Evolutionary conservation across 2,329 filamentous ascomycete species (phyloP).

Genomic region (Mariannaea sp.): DNA sequence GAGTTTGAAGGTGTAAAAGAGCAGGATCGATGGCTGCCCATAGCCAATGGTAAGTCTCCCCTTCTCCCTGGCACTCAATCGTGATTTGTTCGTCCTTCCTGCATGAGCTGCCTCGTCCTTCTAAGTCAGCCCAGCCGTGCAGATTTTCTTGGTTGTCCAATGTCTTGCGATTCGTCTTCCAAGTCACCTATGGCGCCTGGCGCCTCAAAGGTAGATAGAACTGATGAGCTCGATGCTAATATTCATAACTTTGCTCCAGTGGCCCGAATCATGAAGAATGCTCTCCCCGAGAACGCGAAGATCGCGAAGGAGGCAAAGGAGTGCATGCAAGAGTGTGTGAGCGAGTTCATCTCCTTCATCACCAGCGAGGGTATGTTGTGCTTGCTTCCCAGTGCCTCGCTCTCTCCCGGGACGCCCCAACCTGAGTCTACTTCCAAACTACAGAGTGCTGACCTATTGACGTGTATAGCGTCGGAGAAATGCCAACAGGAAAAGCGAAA

Average conservation of each 20-base stretch:
- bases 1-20: slow-evolving; percentile 97
- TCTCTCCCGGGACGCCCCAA: slow-evolving; percentile 16
- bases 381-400: neutral
- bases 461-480: slow-evolving; percentile 84
- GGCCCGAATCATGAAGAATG: slow-evolving; percentile 98
- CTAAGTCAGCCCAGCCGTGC: slow-evolving; percentile 41
- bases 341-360: slow-evolving; percentile 99
- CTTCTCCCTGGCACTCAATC: slow-evolving; percentile 39
- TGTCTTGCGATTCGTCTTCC: slow-evolving; percentile 64
- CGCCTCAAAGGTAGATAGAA: slow-evolving; percentile 54
- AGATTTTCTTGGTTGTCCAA: slow-evolving; percentile 49
- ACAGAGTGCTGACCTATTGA: slow-evolving; percentile 27
- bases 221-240: slow-evolving; percentile 79
- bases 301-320: slow-evolving; percentile 99
- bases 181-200: slow-evolving; percentile 55
- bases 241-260: slow-evolving; percentile 95
- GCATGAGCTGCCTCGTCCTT: slow-evolving; percentile 35
- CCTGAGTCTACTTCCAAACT: slow-evolving; percentile 25
- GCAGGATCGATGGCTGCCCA: slow-evolving; percentile 98
- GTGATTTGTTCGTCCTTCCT: slow-evolving; percentile 47
- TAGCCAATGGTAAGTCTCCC: slow-evolving; percentile 94
- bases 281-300: slow-evolving; percentile 96
- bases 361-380: slow-evolving; percentile 86
- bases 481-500: slow-evolving; percentile 99
- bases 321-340: slow-evolving; percentile 99